phyloP scores from a whole-genome alignment of 2,329 filamentous ascomycete genomes.

The Proliferodiscus dingleyae region DNA sequence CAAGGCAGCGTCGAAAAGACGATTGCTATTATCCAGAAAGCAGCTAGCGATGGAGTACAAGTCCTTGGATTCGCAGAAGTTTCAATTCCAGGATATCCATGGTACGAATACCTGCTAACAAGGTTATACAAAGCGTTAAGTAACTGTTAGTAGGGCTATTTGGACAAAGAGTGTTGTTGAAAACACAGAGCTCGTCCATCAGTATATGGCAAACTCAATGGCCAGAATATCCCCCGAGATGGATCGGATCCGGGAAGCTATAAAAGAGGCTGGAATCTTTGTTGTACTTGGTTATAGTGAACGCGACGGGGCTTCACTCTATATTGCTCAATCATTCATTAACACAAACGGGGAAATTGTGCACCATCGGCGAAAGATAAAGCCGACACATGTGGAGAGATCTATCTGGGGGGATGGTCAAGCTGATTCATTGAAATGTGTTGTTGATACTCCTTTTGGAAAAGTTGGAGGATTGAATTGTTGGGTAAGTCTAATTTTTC shows the following conservation, averaged over 20 bases:
- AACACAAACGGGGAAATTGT: slow-evolving; percentile 43
- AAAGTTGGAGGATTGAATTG: slow-evolving; percentile 16
- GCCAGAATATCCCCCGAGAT: slow-evolving; percentile 40
- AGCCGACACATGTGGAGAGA: slow-evolving; percentile 51
- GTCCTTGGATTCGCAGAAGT: slow-evolving; percentile 41
- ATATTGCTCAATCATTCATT: slow-evolving; percentile 48
- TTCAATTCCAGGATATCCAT: slow-evolving; percentile 33
- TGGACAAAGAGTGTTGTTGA: background rate
- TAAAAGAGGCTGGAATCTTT: slow-evolving; percentile 38
- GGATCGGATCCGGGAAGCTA: slow-evolving; percentile 38
- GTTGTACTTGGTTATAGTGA: slow-evolving; percentile 48
- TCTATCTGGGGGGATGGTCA: slow-evolving; percentile 51
- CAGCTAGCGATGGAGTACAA: slow-evolving; percentile 30
- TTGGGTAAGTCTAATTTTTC: too few species aligned
- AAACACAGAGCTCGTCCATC: background rate
- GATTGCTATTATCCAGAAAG: slow-evolving; percentile 32
- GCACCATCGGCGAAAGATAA: slow-evolving; percentile 52
- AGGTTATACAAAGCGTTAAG: slow-evolving; percentile 11
- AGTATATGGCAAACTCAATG: slow-evolving; percentile 40
- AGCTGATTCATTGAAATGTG: slow-evolving; percentile 41
- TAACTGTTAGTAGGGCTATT: slow-evolving; percentile 31
- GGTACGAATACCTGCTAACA: background rate
- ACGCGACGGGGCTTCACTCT: slow-evolving; percentile 40
- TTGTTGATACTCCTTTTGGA: slow-evolving; percentile 31
- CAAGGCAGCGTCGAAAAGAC: slow-evolving; percentile 34